Base-by-base conservation (phyloP, 352 stramenopile species). In the Phytophthora hybrid region DNA sequence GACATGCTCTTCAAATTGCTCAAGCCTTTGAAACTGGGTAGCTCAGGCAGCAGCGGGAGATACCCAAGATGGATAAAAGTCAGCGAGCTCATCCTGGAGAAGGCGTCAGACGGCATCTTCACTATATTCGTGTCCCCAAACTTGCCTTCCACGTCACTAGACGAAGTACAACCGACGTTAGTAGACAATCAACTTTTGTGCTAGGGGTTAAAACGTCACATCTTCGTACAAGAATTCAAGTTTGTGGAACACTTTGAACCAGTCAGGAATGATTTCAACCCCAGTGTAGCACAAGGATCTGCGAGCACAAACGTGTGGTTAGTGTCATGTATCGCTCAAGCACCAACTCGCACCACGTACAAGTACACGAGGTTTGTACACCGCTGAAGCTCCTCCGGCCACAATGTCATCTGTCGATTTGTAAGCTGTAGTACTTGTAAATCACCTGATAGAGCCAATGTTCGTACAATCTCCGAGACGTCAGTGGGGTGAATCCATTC, bases 211-310 rank as follows among this genome's bases (percentile, higher is more conserved):
- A 4, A 44, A 59, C 10, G 8, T 44, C 8, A 21, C 32, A 46
- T n/a, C 76, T 54, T 54, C 73, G 16, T 66, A 83, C 77, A 81
- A 21, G 37, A 73, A 77, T 29, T 79, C 66, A 5, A 83, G 55
- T 10, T 74, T 69, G 9, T 55, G 61, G 26, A 83, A 74, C 1
- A 11, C 57, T 8, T 47, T 31, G 4, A 60, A 26, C 69, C 73
- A 80, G 5, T 46, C 47, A 0, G 76, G 76, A 46, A 82, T 64
- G 1, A 54, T 49, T 44, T 69, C 19, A 0, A 77, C 34, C 4
- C 62, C 69, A 6, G 69, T 80, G 52, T 80, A 80, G 16, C 76
- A 39, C 34, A 73, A 44, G 8, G 55, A 69, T 26, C 66, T 71
- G 19, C 18, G 7, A 29, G 6, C 18, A 59, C 23, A 37, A 41